Evolutionary conservation across 768 basidiomycete genomes (phyloP).

Genomic region (Lentinula edodes): DNA sequence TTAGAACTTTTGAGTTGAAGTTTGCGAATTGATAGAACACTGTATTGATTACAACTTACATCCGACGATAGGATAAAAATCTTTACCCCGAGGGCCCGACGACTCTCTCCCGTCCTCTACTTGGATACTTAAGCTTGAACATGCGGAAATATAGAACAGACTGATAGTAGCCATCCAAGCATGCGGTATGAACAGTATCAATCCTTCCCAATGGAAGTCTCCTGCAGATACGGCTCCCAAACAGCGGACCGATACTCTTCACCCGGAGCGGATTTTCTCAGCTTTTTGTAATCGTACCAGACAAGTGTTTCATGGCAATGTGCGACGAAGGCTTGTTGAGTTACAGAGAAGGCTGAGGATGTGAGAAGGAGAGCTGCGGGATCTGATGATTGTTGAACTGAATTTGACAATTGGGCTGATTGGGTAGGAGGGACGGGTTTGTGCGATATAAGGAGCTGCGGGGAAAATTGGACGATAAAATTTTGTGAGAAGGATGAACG

Average conservation of each 20-base stretch:
- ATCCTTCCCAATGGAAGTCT: background rate
- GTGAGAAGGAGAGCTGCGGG: conserved; percentile 41
- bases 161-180: background rate
- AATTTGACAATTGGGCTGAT: conserved; percentile 5
- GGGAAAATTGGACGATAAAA: background rate
- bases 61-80: background rate
- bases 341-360: conserved; percentile 58
- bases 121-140: background rate
- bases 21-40: background rate
- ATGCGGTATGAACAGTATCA: background rate
- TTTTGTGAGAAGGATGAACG: background rate
- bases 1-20: background rate
- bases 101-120: background rate
- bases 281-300: conserved; percentile 73
- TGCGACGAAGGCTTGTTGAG: conserved; percentile 58
- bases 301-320: conserved; percentile 60
- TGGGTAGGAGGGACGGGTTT: conserved; percentile 31
- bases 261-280: conserved; percentile 61
- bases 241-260: conserved; percentile 35
- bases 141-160: background rate
- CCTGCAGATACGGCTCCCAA: conserved; percentile 5
- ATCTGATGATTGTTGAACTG: background rate
- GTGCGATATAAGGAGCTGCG: conserved; percentile 62
- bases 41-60: background rate
- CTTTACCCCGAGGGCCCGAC: background rate